Evolutionary conservation across 805 yeast genomes (phyloP), one percentile per base, ranked within the genome.

Genomic region (Candida corydali): DNA sequence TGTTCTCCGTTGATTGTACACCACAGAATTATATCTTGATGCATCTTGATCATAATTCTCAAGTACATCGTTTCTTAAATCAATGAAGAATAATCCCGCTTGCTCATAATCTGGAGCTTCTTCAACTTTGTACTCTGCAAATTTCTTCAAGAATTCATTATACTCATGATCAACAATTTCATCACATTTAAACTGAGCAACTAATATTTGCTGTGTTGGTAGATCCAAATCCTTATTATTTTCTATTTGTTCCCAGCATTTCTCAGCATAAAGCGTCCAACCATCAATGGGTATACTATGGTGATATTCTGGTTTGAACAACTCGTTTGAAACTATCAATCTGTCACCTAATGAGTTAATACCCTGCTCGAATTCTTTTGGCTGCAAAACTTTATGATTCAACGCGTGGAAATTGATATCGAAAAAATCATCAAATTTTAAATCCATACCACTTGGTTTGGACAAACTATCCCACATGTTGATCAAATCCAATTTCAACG

Each of bases 131-230:
- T 43, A 32, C 9, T 41, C 52, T 3, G 45, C 36, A 31, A 45
- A 55, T 17, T 47, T 51, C 9, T 16, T 31, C 14, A 48, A 37
- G 39, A 65, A 66, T 8, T 61, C 64, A 8, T 50, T 56, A 29
- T 42, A 61, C 19, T 61, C 56, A 15, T 39, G 41, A 29, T 69
- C 62, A 16, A 82, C 73, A 32, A 93, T 85, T 59, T 93, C 98
- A 52, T 88, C 95, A 57, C 98, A 91, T 52, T 95, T 80, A 63
- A 87, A 91, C 50, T 93, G 77, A 6, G 98, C 95, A 17, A 93
- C 98, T 41, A 93, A 69, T 22, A 86, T 85, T 58, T 93, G 98
- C 55, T 93, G 98, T 2, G 98, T 89, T 18, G 98, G 98, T 46
- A 93, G 70, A 61, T 93, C 98, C 44, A 93, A 74, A 56, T 93